phyloP scores from a whole-genome alignment of 202 grass and related monocot genomes.

The Dendrocalamus latiflorus region DNA sequence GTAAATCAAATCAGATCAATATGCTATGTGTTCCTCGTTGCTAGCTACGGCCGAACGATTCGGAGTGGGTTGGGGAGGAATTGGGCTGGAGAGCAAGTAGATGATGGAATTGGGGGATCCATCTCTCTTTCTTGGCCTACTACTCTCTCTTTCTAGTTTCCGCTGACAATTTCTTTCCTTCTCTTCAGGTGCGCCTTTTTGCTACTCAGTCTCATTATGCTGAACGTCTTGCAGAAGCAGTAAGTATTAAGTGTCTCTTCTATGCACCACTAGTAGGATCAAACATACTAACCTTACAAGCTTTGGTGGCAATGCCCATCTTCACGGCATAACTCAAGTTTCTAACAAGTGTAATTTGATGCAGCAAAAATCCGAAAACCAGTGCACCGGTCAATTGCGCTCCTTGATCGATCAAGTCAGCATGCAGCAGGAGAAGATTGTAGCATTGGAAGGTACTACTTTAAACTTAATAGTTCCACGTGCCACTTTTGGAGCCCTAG shows the following conservation, averaged over 20 bases:
- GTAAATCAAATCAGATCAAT: no score
- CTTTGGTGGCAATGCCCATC: no score
- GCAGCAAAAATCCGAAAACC: constrained; percentile 75
- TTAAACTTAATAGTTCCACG: neutral
- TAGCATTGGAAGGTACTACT: constrained; percentile 66
- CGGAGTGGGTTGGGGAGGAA: neutral
- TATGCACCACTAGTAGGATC: no score
- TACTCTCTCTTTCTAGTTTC: no score
- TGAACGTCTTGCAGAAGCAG: constrained; percentile 60
- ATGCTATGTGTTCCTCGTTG: neutral
- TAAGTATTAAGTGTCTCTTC: constrained; percentile 47
- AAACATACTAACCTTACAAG: no score
- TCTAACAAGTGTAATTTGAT: constrained; percentile 16
- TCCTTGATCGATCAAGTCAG: constrained; percentile 91
- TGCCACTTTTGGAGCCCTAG: no score
- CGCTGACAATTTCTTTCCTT: neutral
- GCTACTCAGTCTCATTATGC: constrained; percentile 71
- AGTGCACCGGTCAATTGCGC: constrained; percentile 61
- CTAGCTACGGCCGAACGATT: neutral
- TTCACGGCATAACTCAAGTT: neutral
- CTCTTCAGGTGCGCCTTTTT: constrained; percentile 74
- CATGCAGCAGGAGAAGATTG: constrained; percentile 85
- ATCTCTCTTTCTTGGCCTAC: neutral
- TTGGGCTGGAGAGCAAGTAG: neutral
- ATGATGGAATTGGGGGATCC: neutral